These are phyloP conservation scores for Leccinum rimulosum DNA, from an alignment of 768 basidiomycete species.

Conservation along the genomic window DNA sequence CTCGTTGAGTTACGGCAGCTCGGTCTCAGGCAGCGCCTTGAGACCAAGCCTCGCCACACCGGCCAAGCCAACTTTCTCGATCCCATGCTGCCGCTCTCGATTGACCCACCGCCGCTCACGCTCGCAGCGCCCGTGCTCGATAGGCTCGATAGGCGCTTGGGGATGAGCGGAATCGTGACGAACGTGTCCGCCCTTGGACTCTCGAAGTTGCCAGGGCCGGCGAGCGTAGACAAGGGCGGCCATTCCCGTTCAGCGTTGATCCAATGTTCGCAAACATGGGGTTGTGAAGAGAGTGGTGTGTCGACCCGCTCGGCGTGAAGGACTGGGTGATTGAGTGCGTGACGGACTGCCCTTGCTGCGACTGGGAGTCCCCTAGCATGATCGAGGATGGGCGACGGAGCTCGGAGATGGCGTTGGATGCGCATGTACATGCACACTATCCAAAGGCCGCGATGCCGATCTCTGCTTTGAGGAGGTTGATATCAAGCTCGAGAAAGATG, in stretches of 20 bases:
- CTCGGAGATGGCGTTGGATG: slow-evolving; percentile 88
- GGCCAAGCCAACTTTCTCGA: slow-evolving; percentile 20
- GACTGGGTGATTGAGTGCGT: slow-evolving; percentile 29
- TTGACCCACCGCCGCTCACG: slow-evolving; percentile 25
- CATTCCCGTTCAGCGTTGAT: slow-evolving; percentile 21
- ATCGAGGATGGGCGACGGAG: slow-evolving; percentile 72
- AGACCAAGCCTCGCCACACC: slow-evolving; percentile 28
- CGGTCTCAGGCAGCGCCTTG: slow-evolving; percentile 42
- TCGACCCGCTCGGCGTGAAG: slow-evolving; percentile 37
- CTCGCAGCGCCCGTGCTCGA: slow-evolving; percentile 28
- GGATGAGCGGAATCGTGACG: slow-evolving; percentile 10
- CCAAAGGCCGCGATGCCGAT: slow-evolving; percentile 94
- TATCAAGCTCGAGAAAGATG: slow-evolving; percentile 91
- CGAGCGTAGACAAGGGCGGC: slow-evolving; percentile 22
- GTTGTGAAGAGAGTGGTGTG: slow-evolving; percentile 45
- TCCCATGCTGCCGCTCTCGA: slow-evolving; percentile 14
- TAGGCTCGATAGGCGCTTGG: slow-evolving; percentile 28
- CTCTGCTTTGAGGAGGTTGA: slow-evolving; percentile 86
- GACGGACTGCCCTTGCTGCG: slow-evolving; percentile 32
- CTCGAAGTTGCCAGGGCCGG: slow-evolving; percentile 25
- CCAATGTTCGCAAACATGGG: slow-evolving; percentile 35
- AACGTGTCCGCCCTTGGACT: slow-evolving; percentile 27
- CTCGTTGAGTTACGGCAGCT: slow-evolving; percentile 65
- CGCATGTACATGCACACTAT: slow-evolving; percentile 66
- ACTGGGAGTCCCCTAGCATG: slow-evolving; percentile 47